Base-by-base conservation (phyloP, 2,329 filamentous ascomycete genomes). In the Xylaria sp. region DNA sequence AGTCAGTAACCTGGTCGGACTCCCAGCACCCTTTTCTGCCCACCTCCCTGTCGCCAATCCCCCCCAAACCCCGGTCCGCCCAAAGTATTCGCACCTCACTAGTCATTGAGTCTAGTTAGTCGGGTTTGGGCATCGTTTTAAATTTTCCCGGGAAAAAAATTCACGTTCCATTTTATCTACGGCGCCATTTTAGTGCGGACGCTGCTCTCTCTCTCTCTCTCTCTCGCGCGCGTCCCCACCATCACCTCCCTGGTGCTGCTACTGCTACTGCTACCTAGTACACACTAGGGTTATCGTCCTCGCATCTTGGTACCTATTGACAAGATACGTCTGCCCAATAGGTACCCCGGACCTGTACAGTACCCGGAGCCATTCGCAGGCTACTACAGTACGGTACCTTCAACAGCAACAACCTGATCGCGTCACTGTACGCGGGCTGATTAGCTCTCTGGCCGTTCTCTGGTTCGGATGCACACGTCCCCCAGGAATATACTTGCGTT, bases 41-140 rank as follows among this genome's bases (percentile, higher is more conserved):
- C 44, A 53, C 63, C 59, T 67, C 62, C 59, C 59, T 60, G 65
- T 66, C 62, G 65, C 63, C 65, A 67, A 70, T 68, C 59, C 65
- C 65, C 59, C 59, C 65, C 65, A 59, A 65, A 67, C 63, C 69
- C 69, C 67, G 66, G 66, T 57, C 46, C 51, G 39, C 37, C 54
- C 52, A 30, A 59, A 52, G 62, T 67, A 66, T 63, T 30, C 59
- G 61, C 18, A 23, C 49, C 49, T 51, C 65, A 65, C 66, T 70
- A 70, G 64, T 62, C 57, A 52, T 61, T 51, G 52, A 47, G 63
- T 61, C 69, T 71, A 71, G 68, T 67, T 71, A 71, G 68, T 67
- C 64, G 57, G 52, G 52, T 69, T 70, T 60, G 55, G 69, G 69
- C 60, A 68, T 63, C 61, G 64, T 39, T 37, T 47, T 42, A 50